These are phyloP conservation scores for Coprinopsis cinerea DNA, from an alignment of 768 basidiomycete genomes.

Conservation along the genomic window DNA sequence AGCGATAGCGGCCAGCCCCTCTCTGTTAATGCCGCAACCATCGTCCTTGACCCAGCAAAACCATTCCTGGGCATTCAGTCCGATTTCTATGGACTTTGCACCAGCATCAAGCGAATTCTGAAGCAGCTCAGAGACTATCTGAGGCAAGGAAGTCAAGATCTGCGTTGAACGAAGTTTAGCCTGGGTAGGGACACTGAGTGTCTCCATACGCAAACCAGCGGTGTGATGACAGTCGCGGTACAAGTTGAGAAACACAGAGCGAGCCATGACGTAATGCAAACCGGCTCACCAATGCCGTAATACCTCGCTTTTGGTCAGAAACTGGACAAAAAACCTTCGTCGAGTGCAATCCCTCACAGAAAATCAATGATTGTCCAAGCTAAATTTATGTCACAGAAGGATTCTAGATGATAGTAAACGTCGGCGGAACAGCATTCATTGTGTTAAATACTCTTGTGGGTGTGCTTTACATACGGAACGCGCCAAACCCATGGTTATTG, in stretches of 20 bases:
- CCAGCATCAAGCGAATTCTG: constrained; percentile 89
- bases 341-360: too few species aligned
- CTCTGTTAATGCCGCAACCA: constrained; percentile 67
- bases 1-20: constrained; percentile 51
- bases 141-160: constrained; percentile 75
- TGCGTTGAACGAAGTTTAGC: constrained; percentile 75
- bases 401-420: background rate
- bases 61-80: constrained; percentile 74
- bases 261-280: background rate
- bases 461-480: constrained; percentile 71
- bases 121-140: constrained; percentile 77
- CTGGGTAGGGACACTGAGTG: constrained; percentile 58
- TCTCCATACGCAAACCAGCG: constrained; percentile 24
- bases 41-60: constrained; percentile 82
- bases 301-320: too few species aligned
- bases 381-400: background rate
- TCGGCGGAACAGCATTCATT: background rate
- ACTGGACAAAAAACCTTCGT: too few species aligned
- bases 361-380: too few species aligned
- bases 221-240: background rate
- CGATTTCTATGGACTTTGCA: constrained; percentile 62
- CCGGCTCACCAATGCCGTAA: too few species aligned
- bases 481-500: constrained; percentile 69
- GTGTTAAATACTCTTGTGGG: background rate
- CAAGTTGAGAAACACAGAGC: background rate